Evolutionary conservation across 768 basidiomycete genomes (phyloP).

Genomic region (Tephrocybe sp.): DNA sequence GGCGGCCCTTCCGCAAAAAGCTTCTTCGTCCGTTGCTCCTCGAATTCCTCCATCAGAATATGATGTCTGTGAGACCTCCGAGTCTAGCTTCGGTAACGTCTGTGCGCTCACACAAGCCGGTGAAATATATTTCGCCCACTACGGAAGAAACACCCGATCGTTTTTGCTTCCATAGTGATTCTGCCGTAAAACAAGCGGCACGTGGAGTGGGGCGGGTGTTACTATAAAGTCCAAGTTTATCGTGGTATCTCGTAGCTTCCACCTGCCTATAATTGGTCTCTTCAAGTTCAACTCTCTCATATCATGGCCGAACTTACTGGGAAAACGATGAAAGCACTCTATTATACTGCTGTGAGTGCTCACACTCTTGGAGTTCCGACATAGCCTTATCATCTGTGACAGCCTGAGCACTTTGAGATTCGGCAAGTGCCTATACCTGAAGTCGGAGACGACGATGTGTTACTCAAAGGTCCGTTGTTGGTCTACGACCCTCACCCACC

Average conservation of each 20-base stretch:
- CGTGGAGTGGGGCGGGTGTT: slow-evolving; percentile 10
- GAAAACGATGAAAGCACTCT: slow-evolving; percentile 65
- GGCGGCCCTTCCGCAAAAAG: not conserved
- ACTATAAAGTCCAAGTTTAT: not conserved
- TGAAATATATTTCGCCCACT: slow-evolving; percentile 6
- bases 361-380: not conserved
- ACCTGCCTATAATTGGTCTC: not conserved
- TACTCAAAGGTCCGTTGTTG: slow-evolving; percentile 60
- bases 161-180: slow-evolving; percentile 1
- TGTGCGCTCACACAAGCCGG: not conserved
- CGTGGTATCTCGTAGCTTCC: not conserved
- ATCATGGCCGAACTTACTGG: slow-evolving; percentile 41
- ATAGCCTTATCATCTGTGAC: slow-evolving; percentile 12
- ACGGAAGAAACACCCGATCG: not conserved
- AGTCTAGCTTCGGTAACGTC: not conserved
- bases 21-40: not conserved
- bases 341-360: slow-evolving; percentile 55
- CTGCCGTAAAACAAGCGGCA: not conserved
- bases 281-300: not conserved
- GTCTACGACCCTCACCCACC: no score
- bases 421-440: slow-evolving; percentile 67
- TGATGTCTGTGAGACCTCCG: not conserved
- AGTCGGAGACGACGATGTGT: slow-evolving; percentile 66
- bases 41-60: not conserved
- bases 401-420: slow-evolving; percentile 70